Evolutionary conservation across 2,329 filamentous ascomycete genomes (phyloP).

Genomic region (Juglanconis oblonga): DNA sequence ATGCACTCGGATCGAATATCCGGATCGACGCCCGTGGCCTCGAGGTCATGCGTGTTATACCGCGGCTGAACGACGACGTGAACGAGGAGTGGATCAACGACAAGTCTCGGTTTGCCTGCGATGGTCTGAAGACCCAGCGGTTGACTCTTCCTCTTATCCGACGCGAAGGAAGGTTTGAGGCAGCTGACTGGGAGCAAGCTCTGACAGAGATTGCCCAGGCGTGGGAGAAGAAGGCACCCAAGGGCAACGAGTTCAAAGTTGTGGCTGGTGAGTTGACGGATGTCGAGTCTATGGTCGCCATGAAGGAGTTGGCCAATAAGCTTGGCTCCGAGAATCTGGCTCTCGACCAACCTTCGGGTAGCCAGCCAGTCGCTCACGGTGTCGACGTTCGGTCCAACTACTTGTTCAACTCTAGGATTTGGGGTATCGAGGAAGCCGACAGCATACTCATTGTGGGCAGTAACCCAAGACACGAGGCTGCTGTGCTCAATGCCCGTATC

Average conservation of each 20-base stretch:
- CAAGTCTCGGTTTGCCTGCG: conserved; percentile 94
- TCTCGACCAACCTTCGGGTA: conserved; percentile 83
- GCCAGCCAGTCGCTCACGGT: conserved; percentile 83
- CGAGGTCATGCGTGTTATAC: conserved; percentile 93
- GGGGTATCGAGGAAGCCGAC: conserved; percentile 91
- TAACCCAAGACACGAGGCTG: conserved; percentile 93
- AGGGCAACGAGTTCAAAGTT: conserved; percentile 93
- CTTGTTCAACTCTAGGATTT: conserved; percentile 93
- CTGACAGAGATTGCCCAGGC: conserved; percentile 81
- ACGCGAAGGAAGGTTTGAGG: conserved; percentile 85
- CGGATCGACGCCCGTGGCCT: conserved; percentile 88
- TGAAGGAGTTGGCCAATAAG: conserved; percentile 96
- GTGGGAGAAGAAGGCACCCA: conserved; percentile 74
- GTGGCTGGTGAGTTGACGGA: conserved; percentile 90
- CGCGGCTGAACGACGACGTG: conserved; percentile 92
- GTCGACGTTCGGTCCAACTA: conserved; percentile 93
- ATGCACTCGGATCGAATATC: conserved; percentile 91
- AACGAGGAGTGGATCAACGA: conserved; percentile 99
- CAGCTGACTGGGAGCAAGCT: conserved; percentile 93
- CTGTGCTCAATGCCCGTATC: conserved; percentile 92
- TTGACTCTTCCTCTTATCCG: conserved; percentile 89
- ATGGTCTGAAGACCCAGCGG: conserved; percentile 93
- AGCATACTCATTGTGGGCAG: conserved; percentile 88
- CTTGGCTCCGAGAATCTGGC: conserved; percentile 95
- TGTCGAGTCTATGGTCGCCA: conserved; percentile 88